Evolutionary conservation across 2,329 filamentous ascomycete genomes (phyloP).

Genomic region (Verticillium nubilum): DNA sequence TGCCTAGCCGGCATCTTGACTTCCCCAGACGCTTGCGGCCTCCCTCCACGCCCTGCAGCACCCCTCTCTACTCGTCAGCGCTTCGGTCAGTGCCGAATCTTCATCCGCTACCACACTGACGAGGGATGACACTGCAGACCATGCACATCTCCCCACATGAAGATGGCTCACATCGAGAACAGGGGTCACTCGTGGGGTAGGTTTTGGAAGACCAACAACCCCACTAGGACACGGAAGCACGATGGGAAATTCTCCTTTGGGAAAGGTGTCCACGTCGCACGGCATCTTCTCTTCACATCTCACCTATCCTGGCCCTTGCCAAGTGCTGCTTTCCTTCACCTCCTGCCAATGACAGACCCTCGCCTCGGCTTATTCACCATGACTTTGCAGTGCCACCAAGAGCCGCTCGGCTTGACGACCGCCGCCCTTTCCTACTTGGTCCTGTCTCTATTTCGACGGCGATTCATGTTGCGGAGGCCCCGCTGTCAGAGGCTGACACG

Average conservation of each 20-base stretch:
- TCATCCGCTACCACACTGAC: neutral
- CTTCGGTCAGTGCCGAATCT: neutral
- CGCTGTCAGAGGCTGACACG: neutral
- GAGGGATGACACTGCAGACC: neutral
- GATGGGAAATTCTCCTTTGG: neutral
- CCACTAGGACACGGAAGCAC: neutral
- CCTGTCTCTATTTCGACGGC: neutral
- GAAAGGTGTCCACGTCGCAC: neutral
- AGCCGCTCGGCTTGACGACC: neutral
- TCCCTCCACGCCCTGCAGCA: neutral
- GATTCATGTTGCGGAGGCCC: neutral
- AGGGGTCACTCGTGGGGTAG: neutral
- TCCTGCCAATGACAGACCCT: neutral
- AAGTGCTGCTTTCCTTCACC: neutral
- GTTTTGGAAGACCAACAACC: neutral
- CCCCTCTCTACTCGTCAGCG: neutral
- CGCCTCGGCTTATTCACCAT: neutral
- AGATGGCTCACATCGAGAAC: too few species aligned
- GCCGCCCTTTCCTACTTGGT: neutral
- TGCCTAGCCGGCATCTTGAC: neutral
- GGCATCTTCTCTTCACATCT: slow-evolving; percentile 1
- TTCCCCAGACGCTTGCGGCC: neutral
- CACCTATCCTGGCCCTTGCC: slow-evolving; percentile 5
- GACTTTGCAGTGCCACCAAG: neutral
- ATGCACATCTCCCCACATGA: neutral